Evolutionary conservation across 1,139 yeast genomes (phyloP).

Genomic region (Suhomyces guaymorum): DNA sequence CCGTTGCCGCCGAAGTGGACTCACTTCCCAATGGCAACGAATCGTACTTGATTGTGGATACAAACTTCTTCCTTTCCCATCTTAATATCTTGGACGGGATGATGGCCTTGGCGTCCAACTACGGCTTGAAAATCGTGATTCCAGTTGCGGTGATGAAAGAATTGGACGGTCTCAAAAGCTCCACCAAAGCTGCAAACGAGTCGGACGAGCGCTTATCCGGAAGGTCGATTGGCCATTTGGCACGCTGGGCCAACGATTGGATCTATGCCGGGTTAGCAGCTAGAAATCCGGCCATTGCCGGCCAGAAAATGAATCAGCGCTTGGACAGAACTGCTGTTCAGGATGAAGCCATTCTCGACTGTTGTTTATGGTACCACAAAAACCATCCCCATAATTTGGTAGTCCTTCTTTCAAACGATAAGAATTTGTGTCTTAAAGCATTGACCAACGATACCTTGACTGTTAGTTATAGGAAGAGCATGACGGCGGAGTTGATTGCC

Average conservation of each 20-base stretch:
- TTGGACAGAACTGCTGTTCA: constrained; percentile 45
- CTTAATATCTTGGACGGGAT: constrained; percentile 55
- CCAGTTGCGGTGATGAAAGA: constrained; percentile 75
- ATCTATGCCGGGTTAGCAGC: constrained; percentile 62
- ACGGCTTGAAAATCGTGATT: constrained; percentile 55
- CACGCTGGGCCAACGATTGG: constrained; percentile 82
- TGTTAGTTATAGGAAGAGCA: constrained; percentile 57
- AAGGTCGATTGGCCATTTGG: constrained; percentile 52
- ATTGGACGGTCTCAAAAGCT: constrained; percentile 72
- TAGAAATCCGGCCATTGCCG: constrained; percentile 52
- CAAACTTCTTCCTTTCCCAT: constrained; percentile 74
- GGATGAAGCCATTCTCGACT: constrained; percentile 86
- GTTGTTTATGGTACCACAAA: constrained; percentile 66
- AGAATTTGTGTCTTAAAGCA: constrained; percentile 78
- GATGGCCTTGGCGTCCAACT: constrained; percentile 36
- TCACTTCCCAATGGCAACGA: constrained; percentile 23
- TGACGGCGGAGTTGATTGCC: constrained; percentile 65
- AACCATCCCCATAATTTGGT: constrained; percentile 47
- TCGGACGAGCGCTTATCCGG: constrained; percentile 20
- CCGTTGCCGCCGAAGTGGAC: constrained; percentile 8
- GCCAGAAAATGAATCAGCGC: constrained; percentile 62
- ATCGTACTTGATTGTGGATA: constrained; percentile 64
- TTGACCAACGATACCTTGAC: constrained; percentile 67
- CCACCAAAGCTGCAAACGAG: constrained; percentile 20
- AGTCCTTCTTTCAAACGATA: constrained; percentile 75